These are phyloP conservation scores for Suillus cothurnatus DNA, from an alignment of 768 basidiomycete species.

Conservation along the genomic window DNA sequence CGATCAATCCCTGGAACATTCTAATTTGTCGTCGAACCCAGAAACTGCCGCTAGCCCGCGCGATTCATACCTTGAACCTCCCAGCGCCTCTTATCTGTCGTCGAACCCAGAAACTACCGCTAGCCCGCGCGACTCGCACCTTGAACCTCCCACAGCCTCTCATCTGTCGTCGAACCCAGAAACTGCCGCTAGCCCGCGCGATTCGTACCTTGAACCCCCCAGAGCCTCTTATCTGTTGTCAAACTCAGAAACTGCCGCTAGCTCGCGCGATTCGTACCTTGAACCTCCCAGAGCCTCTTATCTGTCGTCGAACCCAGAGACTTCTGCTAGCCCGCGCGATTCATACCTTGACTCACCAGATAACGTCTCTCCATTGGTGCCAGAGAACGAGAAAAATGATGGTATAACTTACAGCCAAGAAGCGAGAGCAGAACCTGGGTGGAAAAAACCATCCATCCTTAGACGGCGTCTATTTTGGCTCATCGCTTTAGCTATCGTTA, in stretches of 20 bases:
- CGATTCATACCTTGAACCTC: conserved; percentile 22
- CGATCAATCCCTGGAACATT: conserved; percentile 15
- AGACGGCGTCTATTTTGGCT: conserved; percentile 30
- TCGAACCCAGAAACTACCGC: conserved; percentile 19
- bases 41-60: conserved; percentile 23
- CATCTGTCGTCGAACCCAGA: conserved; percentile 28
- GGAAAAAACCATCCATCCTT: conserved; percentile 22
- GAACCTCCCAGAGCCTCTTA: no score
- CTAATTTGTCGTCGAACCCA: conserved; percentile 26
- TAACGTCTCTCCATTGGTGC: conserved; percentile 29
- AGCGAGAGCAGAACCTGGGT: neutral
- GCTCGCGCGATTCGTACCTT: conserved; percentile 24
- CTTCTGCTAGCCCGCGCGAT: conserved; percentile 21
- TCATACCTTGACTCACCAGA: conserved; percentile 23
- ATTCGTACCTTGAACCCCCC: conserved; percentile 21
- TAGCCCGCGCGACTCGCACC: conserved; percentile 27
- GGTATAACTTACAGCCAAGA: conserved; percentile 12
- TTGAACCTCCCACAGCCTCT: no score
- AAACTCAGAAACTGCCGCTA: conserved; percentile 18
- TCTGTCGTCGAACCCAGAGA: conserved; percentile 24
- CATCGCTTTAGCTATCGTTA: conserved; percentile 30
- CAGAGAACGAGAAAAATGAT: conserved; percentile 19
- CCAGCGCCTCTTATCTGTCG: conserved; percentile 31
- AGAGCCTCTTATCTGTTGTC: conserved; percentile 31
- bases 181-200: conserved; percentile 20